phyloP scores from a whole-genome alignment of 495 filamentous ascomycete genomes.

The Aspergillus mulundensis region DNA sequence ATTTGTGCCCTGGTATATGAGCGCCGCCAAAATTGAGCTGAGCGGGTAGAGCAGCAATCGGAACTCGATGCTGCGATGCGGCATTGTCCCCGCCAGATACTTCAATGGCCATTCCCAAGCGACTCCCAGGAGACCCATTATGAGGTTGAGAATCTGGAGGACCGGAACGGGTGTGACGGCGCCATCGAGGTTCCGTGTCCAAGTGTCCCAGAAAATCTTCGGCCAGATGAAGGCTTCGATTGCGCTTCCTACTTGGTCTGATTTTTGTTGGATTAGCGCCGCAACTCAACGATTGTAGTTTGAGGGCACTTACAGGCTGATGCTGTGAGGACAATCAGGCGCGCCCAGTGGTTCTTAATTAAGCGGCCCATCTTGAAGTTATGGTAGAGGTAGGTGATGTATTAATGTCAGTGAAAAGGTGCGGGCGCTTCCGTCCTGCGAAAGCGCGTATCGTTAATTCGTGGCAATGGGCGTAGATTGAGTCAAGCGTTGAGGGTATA shows the following conservation, averaged over 20 bases:
- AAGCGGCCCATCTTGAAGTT: slow-evolving; percentile 76
- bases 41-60: slow-evolving; percentile 82
- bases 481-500: background rate
- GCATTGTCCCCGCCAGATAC: slow-evolving; percentile 54
- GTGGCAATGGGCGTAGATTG: background rate
- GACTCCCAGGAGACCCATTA: slow-evolving; percentile 74
- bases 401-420: slow-evolving; percentile 1
- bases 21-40: slow-evolving; percentile 62
- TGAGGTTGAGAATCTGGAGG: slow-evolving; percentile 92
- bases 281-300: background rate
- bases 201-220: slow-evolving; percentile 97
- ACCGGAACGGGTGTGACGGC: slow-evolving; percentile 84
- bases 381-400: background rate
- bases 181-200: slow-evolving; percentile 83
- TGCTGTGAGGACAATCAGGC: slow-evolving; percentile 84
- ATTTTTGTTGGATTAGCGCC: background rate
- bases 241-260: slow-evolving; percentile 82
- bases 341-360: slow-evolving; percentile 99
- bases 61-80: slow-evolving; percentile 85
- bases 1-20: slow-evolving; percentile 92
- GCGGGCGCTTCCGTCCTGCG: slow-evolving; percentile 27
- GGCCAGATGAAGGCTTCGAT: slow-evolving; percentile 96
- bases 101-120: slow-evolving; percentile 90
- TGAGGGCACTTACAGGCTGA: slow-evolving; percentile 63
- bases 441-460: slow-evolving; percentile 12